phyloP scores from a whole-genome alignment of 495 filamentous ascomycete genomes.

The Penicillium desertorum region DNA sequence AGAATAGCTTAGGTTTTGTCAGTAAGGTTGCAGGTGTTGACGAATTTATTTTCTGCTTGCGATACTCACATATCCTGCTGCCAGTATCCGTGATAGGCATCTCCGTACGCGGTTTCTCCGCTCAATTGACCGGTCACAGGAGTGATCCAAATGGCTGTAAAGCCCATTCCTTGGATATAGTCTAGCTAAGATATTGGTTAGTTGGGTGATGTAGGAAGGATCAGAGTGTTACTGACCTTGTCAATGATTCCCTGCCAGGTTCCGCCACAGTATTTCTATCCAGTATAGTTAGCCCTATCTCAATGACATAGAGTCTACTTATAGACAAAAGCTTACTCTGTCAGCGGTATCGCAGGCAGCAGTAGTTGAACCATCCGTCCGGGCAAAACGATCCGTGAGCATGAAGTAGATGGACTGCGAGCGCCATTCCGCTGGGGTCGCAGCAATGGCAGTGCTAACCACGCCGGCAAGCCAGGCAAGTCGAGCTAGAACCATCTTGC shows the following conservation, averaged over 20 bases:
- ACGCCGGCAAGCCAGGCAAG: conserved; percentile 24
- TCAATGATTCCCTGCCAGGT: conserved; percentile 71
- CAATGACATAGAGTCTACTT: neutral
- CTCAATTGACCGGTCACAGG: conserved; percentile 65
- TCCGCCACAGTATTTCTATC: conserved; percentile 69
- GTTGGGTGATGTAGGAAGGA: neutral
- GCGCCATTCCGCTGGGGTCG: conserved; percentile 56
- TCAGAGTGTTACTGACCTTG: conserved; percentile 41
- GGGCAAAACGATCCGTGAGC: conserved; percentile 73
- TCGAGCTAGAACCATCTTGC: conserved; percentile 16
- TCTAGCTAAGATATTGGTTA: conserved; percentile 35
- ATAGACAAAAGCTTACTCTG: conserved; percentile 22
- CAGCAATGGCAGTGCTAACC: conserved; percentile 33
- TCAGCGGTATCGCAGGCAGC: conserved; percentile 47
- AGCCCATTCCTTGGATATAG: conserved; percentile 72
- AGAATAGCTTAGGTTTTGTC: conserved; percentile 37
- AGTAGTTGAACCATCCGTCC: conserved; percentile 63
- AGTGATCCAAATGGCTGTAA: conserved; percentile 81
- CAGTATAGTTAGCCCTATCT: neutral
- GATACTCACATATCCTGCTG: conserved; percentile 57
- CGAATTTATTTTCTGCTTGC: neutral
- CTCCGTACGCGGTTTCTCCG: conserved; percentile 50
- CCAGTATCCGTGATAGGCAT: conserved; percentile 76
- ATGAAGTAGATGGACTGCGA: conserved; percentile 71
- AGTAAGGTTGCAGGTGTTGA: neutral